A percentile compares a stretch with the other conserved stretches of the same genome.
These are phyloP conservation scores for Coniella lustricola DNA, from an alignment of 2,329 filamentous ascomycete species.

Conservation along the genomic window DNA sequence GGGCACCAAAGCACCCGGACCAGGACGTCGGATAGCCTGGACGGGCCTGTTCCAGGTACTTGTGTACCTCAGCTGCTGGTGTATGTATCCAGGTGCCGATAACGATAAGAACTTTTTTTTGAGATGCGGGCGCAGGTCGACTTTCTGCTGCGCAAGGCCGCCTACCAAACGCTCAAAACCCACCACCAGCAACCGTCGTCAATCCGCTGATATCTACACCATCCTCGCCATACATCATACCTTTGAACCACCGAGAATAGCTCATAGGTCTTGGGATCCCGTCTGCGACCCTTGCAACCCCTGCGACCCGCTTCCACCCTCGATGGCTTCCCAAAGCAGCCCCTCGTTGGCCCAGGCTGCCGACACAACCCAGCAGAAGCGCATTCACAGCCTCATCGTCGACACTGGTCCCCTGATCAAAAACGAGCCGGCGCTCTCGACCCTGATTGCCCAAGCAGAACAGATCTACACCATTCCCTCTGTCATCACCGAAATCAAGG, in stretches of 20 bases:
- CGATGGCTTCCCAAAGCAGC: neutral
- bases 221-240: no score
- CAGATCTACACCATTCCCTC: constrained; percentile 75
- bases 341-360: neutral
- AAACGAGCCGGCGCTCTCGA: constrained; percentile 80
- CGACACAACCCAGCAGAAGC: constrained; percentile 39
- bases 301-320: no score
- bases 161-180: neutral
- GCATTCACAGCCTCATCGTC: constrained; percentile 75
- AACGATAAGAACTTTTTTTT: constrained; percentile 1
- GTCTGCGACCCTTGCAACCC: no score
- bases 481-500: constrained; percentile 81
- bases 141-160: neutral
- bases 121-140: neutral
- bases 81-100: neutral
- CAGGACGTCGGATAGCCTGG: no score
- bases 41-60: no score
- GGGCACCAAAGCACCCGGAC: no score
- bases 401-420: constrained; percentile 92
- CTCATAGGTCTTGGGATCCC: no score
- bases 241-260: no score
- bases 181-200: no score
- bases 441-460: constrained; percentile 70
- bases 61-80: no score
- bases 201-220: no score